These are phyloP conservation scores for Lactarius hengduanensis DNA, from an alignment of 768 basidiomycete species.

Conservation along the genomic window DNA sequence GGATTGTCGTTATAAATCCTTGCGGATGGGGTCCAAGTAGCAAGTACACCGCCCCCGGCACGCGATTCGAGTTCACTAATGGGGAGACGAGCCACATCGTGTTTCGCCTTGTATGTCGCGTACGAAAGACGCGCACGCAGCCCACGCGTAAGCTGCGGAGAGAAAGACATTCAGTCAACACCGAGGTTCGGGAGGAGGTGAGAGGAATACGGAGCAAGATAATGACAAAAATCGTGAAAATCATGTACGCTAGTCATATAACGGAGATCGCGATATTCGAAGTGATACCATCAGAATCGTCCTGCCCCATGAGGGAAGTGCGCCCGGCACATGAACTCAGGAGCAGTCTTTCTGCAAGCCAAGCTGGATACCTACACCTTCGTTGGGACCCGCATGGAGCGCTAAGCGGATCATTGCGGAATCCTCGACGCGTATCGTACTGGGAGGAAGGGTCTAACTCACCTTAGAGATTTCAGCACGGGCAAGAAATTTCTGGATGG, in stretches of 20 bases:
- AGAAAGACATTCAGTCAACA: conserved; percentile 32
- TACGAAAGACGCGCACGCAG: conserved; percentile 79
- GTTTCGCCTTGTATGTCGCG: conserved; percentile 79
- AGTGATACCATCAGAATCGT: background rate
- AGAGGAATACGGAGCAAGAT: background rate
- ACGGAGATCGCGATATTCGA: background rate
- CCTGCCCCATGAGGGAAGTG: background rate
- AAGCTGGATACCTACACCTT: background rate
- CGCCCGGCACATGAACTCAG: conserved; percentile 4
- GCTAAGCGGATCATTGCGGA: conserved; percentile 22
- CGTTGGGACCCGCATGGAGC: background rate
- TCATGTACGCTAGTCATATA: background rate
- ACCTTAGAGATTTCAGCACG: conserved; percentile 81
- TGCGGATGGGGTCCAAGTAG: conserved; percentile 31
- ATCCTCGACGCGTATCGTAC: conserved; percentile 25
- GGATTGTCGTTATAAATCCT: conserved; percentile 53
- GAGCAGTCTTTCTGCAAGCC: background rate
- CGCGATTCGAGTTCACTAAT: conserved; percentile 73
- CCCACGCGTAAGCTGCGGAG: conserved; percentile 69
- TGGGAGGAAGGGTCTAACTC: conserved; percentile 39
- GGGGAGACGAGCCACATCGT: conserved; percentile 65
- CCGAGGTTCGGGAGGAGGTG: conserved; percentile 3
- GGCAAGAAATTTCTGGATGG: conserved; percentile 73
- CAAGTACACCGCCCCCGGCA: conserved; percentile 40
- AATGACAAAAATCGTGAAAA: conserved; percentile 21